Evolutionary conservation across 441 rosid genomes (phyloP).

Genomic region (Croton setiger): DNA sequence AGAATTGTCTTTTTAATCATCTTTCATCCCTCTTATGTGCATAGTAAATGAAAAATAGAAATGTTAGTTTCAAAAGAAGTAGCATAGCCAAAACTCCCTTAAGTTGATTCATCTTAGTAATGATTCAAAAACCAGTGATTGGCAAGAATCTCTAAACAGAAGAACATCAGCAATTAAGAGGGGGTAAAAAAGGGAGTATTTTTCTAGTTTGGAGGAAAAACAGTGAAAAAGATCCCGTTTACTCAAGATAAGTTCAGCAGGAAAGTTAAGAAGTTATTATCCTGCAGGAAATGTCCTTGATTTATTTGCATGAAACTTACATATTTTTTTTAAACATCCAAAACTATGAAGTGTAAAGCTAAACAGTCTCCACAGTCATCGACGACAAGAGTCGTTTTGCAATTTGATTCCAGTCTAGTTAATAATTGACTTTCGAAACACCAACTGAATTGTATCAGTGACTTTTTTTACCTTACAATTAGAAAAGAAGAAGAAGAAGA

Average conservation of each 20-base stretch:
- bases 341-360: background rate
- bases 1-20: background rate
- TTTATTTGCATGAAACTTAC: background rate
- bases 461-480: no score
- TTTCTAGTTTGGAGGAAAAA: background rate
- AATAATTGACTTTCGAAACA: background rate
- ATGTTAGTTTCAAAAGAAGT: background rate
- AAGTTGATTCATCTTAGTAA: background rate
- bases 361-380: background rate
- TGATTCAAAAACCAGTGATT: background rate
- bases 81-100: background rate
- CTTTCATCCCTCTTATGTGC: background rate
- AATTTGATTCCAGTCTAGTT: background rate
- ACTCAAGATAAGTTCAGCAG: background rate
- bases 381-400: background rate
- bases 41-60: background rate
- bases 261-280: no score
- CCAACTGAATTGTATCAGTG: background rate
- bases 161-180: background rate
- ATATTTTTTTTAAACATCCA: background rate
- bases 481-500: background rate
- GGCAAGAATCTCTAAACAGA: background rate
- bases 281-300: background rate
- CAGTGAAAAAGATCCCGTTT: background rate
- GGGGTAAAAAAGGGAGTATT: conserved; percentile 7